phyloP scores from a whole-genome alignment of 805 yeast species.

The Ogataea kodamae region DNA sequence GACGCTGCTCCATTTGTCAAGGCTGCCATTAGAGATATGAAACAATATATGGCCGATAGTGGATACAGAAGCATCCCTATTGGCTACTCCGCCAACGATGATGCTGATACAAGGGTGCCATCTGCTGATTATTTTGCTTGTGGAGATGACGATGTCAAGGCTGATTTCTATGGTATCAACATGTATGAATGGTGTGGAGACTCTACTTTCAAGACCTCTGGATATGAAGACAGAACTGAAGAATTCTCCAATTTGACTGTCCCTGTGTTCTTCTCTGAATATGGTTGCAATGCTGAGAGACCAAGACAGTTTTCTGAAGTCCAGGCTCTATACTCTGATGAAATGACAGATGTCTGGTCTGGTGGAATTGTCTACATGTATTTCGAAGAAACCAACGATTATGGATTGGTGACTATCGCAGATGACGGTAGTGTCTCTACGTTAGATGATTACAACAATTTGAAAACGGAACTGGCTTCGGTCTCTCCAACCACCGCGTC shows the following conservation, averaged over 20 bases:
- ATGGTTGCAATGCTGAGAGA: slow-evolving; percentile 72
- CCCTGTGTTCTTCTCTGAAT: slow-evolving; percentile 84
- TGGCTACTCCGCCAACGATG: slow-evolving; percentile 93
- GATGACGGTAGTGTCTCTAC: slow-evolving; percentile 48
- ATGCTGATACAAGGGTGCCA: slow-evolving; percentile 68
- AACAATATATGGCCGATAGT: slow-evolving; percentile 62
- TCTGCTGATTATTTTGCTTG: slow-evolving; percentile 86
- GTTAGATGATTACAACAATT: slow-evolving; percentile 55
- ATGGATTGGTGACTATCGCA: slow-evolving; percentile 67
- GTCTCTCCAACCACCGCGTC: slow-evolving; percentile 49
- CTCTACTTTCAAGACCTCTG: slow-evolving; percentile 56
- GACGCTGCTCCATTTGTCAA: slow-evolving; percentile 91
- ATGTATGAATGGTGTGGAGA: slow-evolving; percentile 88
- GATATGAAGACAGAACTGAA: slow-evolving; percentile 66
- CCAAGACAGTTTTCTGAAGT: slow-evolving; percentile 82
- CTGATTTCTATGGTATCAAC: slow-evolving; percentile 81
- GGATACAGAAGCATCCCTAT: slow-evolving; percentile 81
- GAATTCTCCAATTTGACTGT: slow-evolving; percentile 71
- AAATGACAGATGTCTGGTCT: slow-evolving; percentile 89
- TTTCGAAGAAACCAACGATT: slow-evolving; percentile 77
- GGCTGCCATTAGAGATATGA: slow-evolving; percentile 91
- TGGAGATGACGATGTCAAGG: slow-evolving; percentile 62
- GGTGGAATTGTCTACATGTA: slow-evolving; percentile 95
- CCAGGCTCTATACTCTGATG: slow-evolving; percentile 54
- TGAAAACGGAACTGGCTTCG: slow-evolving; percentile 49